Evolutionary conservation across 441 rosid genomes (phyloP).

Genomic region (Brassica balearica): DNA sequence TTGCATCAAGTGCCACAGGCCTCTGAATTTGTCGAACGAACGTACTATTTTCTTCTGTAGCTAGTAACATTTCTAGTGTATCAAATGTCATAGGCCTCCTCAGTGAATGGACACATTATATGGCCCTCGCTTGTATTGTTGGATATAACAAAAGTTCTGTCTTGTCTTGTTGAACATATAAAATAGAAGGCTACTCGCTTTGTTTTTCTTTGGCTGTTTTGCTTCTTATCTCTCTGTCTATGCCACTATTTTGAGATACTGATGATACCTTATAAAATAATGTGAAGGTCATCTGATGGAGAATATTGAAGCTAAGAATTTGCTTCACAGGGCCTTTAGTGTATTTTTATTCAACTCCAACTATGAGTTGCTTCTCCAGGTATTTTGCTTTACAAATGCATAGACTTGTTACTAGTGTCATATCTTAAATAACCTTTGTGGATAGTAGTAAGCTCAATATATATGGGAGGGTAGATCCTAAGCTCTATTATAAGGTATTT

Average conservation of each 20-base stretch:
- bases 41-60: background rate
- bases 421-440: no score
- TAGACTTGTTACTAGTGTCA: background rate
- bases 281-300: slow-evolving; percentile 95
- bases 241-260: background rate
- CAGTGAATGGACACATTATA: background rate
- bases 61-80: background rate
- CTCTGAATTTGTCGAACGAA: background rate
- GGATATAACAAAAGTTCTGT: background rate
- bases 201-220: background rate
- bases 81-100: no score
- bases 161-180: no score
- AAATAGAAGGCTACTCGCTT: background rate
- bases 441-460: background rate
- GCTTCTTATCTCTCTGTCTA: background rate
- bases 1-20: background rate
- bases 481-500: background rate
- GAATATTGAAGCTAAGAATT: slow-evolving; percentile 75
- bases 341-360: slow-evolving; percentile 92
- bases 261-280: slow-evolving; percentile 20
- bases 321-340: slow-evolving; percentile 96
- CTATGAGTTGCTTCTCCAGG: slow-evolving; percentile 96
- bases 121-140: background rate
- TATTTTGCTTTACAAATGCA: slow-evolving; percentile 33
- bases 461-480: slow-evolving; percentile 8